Evolutionary conservation across 202 grass and related monocot species (phyloP), one percentile per base, ranked within the genome.

Genomic region (Elaeis oleifera): DNA sequence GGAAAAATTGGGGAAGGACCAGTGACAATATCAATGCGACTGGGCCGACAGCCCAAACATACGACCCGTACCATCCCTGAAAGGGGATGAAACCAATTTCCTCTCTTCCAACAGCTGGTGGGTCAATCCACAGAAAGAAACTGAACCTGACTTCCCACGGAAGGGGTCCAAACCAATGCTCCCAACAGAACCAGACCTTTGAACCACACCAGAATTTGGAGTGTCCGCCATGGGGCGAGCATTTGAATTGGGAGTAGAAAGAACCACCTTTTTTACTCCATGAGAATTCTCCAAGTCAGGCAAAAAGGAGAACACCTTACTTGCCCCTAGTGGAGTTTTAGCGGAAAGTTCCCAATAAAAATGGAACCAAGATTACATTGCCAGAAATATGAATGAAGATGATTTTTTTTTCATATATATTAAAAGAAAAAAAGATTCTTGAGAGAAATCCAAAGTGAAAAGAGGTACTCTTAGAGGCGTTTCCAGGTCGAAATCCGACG

Each of bases 101-200:
- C 26, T 70, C 51, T 63, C 67, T 57, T 77, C 74, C 6, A 77
- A 26, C 17, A 70, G 54, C 74, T 77, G 58, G 50, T 77, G 50
- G 29, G 58, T 77, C 65, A 77, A 56, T 14, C 74, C 58, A 18
- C 56, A 70, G 52, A 77, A 77, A 11, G 74, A 77, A 56, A 77
- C 65, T 16, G 49, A 60, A 14, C 74, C 74, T 20, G 58, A 63
- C 53, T 77, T 77, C 58, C 74, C 74, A 16, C 65, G 58, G 20
- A 56, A 70, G 0, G 65, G 58, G 31, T 77, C 74, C 15, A 56
- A 27, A n/a, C 29, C 60, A 7, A 5, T 36, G 27, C 55, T 11
- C 50, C 28, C 51, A 5, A 39, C 17, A 17, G 49, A 25, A 8
- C 67, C 50, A 11, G 49, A 54, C 23, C 66, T 48, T 44, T 11